phyloP scores from a whole-genome alignment of 1,284 basidiomycete genomes.

The Phellopilus nigrolimitatus region DNA sequence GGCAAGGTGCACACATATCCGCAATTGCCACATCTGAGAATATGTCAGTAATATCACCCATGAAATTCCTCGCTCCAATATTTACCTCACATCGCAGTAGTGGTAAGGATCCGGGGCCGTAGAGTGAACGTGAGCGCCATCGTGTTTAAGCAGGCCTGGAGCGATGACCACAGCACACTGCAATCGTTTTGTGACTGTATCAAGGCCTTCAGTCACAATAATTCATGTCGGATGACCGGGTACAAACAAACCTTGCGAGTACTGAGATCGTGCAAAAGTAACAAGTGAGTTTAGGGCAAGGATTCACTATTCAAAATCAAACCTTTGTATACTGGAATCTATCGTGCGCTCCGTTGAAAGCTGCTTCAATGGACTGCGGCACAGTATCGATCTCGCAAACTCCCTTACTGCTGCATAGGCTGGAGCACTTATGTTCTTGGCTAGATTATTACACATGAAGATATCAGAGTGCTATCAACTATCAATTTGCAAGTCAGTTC shows the following conservation, averaged over 20 bases:
- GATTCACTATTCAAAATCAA: too few species aligned
- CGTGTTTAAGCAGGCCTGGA: constrained; percentile 37
- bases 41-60: neutral
- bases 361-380: constrained; percentile 53
- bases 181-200: constrained; percentile 38
- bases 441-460: too few species aligned
- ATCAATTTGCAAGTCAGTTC: too few species aligned
- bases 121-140: constrained; percentile 46
- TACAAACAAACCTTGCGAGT: constrained; percentile 10
- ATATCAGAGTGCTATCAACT: too few species aligned
- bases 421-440: constrained; percentile 45
- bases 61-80: neutral
- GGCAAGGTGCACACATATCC: constrained; percentile 57
- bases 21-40: constrained; percentile 45
- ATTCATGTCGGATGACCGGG: neutral
- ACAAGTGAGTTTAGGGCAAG: neutral
- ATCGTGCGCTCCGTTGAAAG: constrained; percentile 44
- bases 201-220: neutral
- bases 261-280: constrained; percentile 26
- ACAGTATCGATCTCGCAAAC: constrained; percentile 54
- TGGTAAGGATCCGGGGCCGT: constrained; percentile 38
- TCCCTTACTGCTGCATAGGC: constrained; percentile 39
- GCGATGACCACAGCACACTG: constrained; percentile 44
- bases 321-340: constrained; percentile 49
- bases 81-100: constrained; percentile 46